Conservation (phyloP, 352 stramenopile species). For the Phytophthora ramorum region DNA sequence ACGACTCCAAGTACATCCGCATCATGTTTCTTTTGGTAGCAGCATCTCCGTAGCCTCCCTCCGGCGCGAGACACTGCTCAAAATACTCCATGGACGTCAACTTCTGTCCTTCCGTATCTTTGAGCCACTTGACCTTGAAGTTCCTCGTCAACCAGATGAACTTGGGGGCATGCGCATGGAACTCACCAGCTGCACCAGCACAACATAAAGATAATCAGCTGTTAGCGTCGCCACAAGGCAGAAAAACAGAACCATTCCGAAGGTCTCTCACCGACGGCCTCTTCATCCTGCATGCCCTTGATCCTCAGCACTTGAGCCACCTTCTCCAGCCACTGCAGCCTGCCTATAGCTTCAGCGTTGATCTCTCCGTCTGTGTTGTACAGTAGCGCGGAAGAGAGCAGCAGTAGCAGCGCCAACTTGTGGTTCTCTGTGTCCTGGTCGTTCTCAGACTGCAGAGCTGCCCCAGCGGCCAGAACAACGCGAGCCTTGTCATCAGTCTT, state of each 20-base stretch:
- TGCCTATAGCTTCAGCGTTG: constrained; percentile 45
- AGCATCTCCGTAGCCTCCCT: constrained; percentile 63
- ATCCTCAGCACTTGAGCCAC: constrained; percentile 51
- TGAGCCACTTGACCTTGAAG: constrained; percentile 79
- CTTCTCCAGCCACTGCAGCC: constrained; percentile 55
- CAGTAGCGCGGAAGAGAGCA: constrained; percentile 65
- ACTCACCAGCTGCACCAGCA: constrained; percentile 38
- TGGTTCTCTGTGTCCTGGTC: constrained; percentile 24
- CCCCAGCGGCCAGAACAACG: constrained; percentile 36
- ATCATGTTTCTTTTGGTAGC: constrained; percentile 56
- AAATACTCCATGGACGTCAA: constrained; percentile 63
- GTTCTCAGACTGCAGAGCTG: constrained; percentile 7
- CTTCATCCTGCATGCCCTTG: constrained; percentile 66
- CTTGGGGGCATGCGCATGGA: constrained; percentile 58
- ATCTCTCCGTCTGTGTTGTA: constrained; percentile 73
- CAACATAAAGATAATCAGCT: constrained; percentile 8
- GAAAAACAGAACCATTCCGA: neutral
- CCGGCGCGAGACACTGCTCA: constrained; percentile 48
- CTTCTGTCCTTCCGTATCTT: constrained; percentile 45
- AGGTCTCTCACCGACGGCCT: constrained; percentile 46
- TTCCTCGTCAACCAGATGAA: constrained; percentile 73
- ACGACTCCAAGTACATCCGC: constrained; percentile 66
- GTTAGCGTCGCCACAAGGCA: constrained; percentile 11
- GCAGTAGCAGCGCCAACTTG: constrained; percentile 49
- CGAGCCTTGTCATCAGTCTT: constrained; percentile 9